Conservation (phyloP, 176 grass and related monocot species). For the Musa itinerans region DNA sequence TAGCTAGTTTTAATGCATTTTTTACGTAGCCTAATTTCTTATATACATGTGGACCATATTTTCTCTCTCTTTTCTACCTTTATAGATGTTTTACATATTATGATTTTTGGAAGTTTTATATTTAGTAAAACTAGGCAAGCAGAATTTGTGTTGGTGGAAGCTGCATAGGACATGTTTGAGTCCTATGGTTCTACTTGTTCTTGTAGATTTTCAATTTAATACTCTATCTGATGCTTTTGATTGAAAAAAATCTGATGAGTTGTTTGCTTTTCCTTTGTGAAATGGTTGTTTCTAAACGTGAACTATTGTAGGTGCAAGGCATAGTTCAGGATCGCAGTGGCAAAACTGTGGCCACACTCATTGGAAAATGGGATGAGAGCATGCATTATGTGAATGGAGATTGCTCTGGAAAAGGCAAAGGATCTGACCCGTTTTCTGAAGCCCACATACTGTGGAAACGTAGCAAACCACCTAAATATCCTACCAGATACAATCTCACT, state of each 20-base stretch:
- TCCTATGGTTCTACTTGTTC: not conserved
- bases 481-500: slow-evolving; percentile 83
- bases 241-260: not conserved
- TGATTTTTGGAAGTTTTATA: no score
- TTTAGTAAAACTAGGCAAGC: not conserved
- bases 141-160: not conserved
- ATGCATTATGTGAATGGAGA: slow-evolving; percentile 96
- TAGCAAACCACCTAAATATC: slow-evolving; percentile 63
- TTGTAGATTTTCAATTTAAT: not conserved
- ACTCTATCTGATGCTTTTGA: not conserved
- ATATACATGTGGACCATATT: no score
- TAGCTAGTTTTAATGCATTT: no score
- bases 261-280: not conserved
- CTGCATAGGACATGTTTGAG: not conserved
- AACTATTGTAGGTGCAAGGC: slow-evolving; percentile 72
- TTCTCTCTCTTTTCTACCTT: no score
- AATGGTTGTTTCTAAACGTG: not conserved
- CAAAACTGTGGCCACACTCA: slow-evolving; percentile 75
- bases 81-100: no score
- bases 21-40: no score
- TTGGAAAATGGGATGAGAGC: slow-evolving; percentile 99
- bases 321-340: slow-evolving; percentile 88
- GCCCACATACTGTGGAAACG: slow-evolving; percentile 80
- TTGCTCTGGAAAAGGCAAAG: slow-evolving; percentile 86
- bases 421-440: slow-evolving; percentile 72